Base-by-base conservation (phyloP, 768 basidiomycete genomes). In the Daedalea quercina region DNA sequence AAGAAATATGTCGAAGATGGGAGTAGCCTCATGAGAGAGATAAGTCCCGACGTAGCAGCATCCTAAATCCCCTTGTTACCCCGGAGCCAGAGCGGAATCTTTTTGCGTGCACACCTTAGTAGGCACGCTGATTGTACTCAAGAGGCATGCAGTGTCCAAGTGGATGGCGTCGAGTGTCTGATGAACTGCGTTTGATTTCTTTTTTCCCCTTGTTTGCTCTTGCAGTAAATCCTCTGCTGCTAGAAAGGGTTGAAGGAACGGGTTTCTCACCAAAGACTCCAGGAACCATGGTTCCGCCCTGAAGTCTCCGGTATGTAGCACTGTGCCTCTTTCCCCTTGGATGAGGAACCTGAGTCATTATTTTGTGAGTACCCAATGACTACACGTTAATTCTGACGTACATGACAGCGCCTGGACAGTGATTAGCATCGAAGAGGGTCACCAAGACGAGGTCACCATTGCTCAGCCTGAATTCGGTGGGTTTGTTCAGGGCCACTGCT, bases 391-490 rank as follows among this genome's bases (percentile, higher is more conserved):
- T n/a, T n/a, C 8, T 50, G 23, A 69, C 82, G 24, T 61, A 93
- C 94, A 97, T 95, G 40, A 92, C 85, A 0, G 93, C 86, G 0
- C 94, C 94, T 11, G 92, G 94, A 64, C 94, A 96, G 65, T 97
- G 94, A 62, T 96, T 96, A 0, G 94, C 94, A 61, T 94, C 90
- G 8, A 96, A 67, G 9, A 88, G 75, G 0, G 92, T 94, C 52
- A 96, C 76, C 0, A 76, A 82, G 9, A 95, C 85, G 3, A 64
- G 66, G 58, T 84, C 79, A 8, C 70, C 70, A 22, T 76, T 69
- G 3, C 74, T 77, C 17, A 94, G 65, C 33, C 83, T 79, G 26
- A 85, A 73, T 28, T 64, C 53, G 0, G 81, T 86, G 0, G 92
- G 90, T 2, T 75, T 76, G 53, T 91, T 75, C 49, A 88, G 61